These are phyloP conservation scores for Emericellopsis terricola DNA, from an alignment of 495 filamentous ascomycete species.

Conservation along the genomic window DNA sequence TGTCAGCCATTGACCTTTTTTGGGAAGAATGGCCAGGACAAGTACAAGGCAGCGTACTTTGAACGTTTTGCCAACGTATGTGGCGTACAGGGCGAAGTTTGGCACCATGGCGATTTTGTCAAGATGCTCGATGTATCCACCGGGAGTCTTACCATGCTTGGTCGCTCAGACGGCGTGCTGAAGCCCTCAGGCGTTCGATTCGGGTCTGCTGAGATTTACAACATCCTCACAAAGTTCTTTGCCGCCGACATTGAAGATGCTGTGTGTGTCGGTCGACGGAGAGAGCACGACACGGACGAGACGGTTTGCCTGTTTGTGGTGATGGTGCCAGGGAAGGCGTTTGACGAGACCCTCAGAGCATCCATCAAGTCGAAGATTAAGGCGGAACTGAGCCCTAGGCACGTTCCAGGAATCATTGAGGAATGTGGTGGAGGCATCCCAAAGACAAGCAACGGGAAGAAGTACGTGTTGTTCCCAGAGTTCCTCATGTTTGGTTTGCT, in stretches of 20 bases:
- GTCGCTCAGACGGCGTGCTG: conserved; percentile 58
- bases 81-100: conserved; percentile 25
- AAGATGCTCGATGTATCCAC: conserved; percentile 47
- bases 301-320: conserved; percentile 74
- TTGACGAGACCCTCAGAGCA: conserved; percentile 31
- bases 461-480: conserved; percentile 25
- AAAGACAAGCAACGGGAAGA: conserved; percentile 83
- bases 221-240: conserved; percentile 68
- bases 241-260: conserved; percentile 62
- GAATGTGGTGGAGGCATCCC: conserved; percentile 60
- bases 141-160: conserved; percentile 69
- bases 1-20: conserved; percentile 84
- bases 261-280: conserved; percentile 61
- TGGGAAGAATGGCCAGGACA: conserved; percentile 46
- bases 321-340: conserved; percentile 36
- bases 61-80: conserved; percentile 39
- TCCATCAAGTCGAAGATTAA: conserved; percentile 45
- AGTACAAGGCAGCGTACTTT: conserved; percentile 76
- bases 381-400: conserved; percentile 63
- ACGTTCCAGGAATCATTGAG: conserved; percentile 71
- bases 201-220: conserved; percentile 78
- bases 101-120: conserved; percentile 94
- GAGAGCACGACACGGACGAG: conserved; percentile 62
- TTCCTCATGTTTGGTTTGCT: no score
- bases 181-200: conserved; percentile 68